Base-by-base conservation (phyloP, 1,139 yeast species). In the Protomyces macrosporus region DNA sequence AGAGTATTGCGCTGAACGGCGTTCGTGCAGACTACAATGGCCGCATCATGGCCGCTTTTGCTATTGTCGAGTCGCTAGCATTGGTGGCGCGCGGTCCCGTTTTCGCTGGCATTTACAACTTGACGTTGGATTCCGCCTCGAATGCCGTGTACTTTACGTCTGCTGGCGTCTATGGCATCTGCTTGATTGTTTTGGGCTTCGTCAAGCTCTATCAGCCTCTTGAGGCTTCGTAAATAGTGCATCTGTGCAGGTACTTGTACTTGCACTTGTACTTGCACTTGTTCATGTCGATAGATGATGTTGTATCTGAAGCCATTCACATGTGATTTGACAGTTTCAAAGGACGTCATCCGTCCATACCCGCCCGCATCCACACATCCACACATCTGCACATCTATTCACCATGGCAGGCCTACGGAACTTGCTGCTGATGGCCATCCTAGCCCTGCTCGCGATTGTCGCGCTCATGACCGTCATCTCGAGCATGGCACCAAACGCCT, bases 31-130 rank as follows among this genome's bases (percentile, higher is more conserved):
- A 63, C 23, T 63, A 59, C 51, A 63, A 58, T 12, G 65, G 65
- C 3, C 64, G 65, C 10, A 55, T 63, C 12, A 52, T 63, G 53
- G 63, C 65, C n/a, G 65, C 64, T 7, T 63, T 63, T 50, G 65
- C 65, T 16, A 55, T 63, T n/a, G 59, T 63, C 42, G 65, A 63
- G 50, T 53, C 65, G 30, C 60, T 59, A 9, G 64, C 65, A 4
- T 37, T 63, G 12, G 61, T 63, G 16, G 53, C 53, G 10, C 59
- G 65, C n/a, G 65, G 65, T 14, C 65, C 65, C 3, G 52, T 63
- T 33, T 63, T 39, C 45, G 65, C 65, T 6, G 62, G 53, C 23
- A 53, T 63, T 30, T 63, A 63, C 48, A 59, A 55, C 34, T 35
- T 48, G 33, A 45, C 65, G 4, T 34, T 63, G 33, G 50, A 56